Evolutionary conservation across 106 monocot genomes (phyloP).

Genomic region (Dioscorea zingiberensis): DNA sequence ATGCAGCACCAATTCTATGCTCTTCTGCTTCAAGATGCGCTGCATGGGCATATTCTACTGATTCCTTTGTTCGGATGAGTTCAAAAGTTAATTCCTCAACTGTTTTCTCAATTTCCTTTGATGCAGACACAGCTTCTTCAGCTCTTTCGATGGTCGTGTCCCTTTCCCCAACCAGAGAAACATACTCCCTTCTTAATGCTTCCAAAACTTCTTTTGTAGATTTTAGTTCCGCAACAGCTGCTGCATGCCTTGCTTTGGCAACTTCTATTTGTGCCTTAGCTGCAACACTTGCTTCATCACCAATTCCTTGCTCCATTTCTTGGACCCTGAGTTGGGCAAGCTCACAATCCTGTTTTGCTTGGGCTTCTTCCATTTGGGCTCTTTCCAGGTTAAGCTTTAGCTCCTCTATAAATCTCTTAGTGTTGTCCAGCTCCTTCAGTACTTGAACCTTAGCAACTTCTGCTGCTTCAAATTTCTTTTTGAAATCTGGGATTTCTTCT

Average conservation of each 20-base stretch:
- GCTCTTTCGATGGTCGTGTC: conserved; percentile 26
- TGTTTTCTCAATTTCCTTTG: conserved; percentile 32
- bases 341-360: conserved; percentile 47
- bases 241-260: conserved; percentile 27
- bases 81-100: conserved; percentile 41
- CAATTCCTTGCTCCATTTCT: conserved; percentile 47
- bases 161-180: conserved; percentile 23
- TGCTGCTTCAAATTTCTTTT: conserved; percentile 34
- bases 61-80: conserved; percentile 30
- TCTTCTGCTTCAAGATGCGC: conserved; percentile 51
- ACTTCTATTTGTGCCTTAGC: conserved; percentile 36
- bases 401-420: conserved; percentile 42
- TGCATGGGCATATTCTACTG: conserved; percentile 31
- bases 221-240: conserved; percentile 32
- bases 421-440: conserved; percentile 36
- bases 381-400: conserved; percentile 40
- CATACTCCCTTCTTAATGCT: conserved; percentile 15
- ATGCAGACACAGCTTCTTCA: conserved; percentile 25
- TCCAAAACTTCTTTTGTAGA: conserved; percentile 30
- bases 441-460: conserved; percentile 22
- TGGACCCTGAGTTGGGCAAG: conserved; percentile 35
- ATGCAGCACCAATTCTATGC: conserved; percentile 18
- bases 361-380: conserved; percentile 32
- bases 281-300: conserved; percentile 27
- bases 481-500: conserved; percentile 33